Evolutionary conservation across 2,329 filamentous ascomycete genomes (phyloP), one percentile per base, ranked within the genome.

Genomic region (Nemania sp.): DNA sequence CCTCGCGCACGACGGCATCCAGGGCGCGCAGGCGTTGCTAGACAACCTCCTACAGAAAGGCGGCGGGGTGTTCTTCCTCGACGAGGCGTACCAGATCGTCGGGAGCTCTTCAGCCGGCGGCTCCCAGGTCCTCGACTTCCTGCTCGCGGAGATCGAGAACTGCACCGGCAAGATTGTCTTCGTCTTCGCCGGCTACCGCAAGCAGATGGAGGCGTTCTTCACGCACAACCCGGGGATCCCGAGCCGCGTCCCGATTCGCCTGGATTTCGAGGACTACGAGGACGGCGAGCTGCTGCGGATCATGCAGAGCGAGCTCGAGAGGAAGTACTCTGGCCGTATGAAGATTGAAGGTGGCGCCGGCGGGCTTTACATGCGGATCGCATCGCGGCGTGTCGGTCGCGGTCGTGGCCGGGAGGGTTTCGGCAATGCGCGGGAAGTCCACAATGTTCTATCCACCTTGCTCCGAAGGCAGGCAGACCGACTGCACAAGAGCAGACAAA

Each of bases 191-290:
- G 90, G 91, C 0, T 93, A 93, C 73, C 80, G 80, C 50, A 87
- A 86, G 65, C 80, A 90, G 63, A 93, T 94, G 90, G 89, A 93
- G 67, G 80, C 80, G 0, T 91, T 93, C 71, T 92, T 91, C 48
- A 79, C 83, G 0, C 89, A 92, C 62, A 93, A 93, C 46, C 86
- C 86, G 0, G 90, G 90, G 0, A 77, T 93, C 2, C 79, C 83
- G 0, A 90, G 88, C 64, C 85, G 90, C 0, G 87, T 94, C 39
- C 90, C 90, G 0, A 77, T 84, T 11, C 75, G 81, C 35, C 78
- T 93, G 67, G 80, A 83, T 43, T 94, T 93, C 57, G 76, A 82
- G 0, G 90, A 94, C 71, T 93, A 91, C 63, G 77, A 77, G 0
- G 87, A 93, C 48, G 67, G 76, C 0, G 89, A 93, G 65, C 77